These are phyloP conservation scores for Chlamydomonas schloesseri DNA, from an alignment of 139 green algal species.

Conservation along the genomic window DNA sequence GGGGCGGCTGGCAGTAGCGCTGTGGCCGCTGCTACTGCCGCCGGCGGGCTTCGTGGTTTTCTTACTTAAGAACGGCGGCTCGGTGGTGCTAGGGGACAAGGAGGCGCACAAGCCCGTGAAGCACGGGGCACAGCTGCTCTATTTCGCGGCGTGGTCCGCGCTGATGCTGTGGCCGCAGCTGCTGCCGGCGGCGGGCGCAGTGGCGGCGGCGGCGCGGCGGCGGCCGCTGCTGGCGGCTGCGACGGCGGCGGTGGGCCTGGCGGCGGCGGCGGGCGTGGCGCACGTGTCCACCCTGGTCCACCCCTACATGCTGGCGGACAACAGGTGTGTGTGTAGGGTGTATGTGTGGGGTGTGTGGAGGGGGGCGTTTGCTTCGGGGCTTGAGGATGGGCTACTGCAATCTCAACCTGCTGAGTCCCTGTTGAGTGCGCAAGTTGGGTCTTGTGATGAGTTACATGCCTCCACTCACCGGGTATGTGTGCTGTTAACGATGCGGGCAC, in stretches of 20 bases:
- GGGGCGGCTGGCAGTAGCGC: slow-evolving; percentile 39
- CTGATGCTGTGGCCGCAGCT: slow-evolving; percentile 61
- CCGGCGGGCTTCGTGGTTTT: slow-evolving; percentile 80
- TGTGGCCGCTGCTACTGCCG: slow-evolving; percentile 68
- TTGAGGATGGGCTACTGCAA: too few species aligned
- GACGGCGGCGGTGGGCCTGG: neutral
- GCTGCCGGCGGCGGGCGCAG: neutral
- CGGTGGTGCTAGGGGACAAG: slow-evolving; percentile 87
- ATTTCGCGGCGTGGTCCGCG: slow-evolving; percentile 78
- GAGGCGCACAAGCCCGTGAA: slow-evolving; percentile 74
- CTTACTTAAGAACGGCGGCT: slow-evolving; percentile 83
- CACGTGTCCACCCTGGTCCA: slow-evolving; percentile 77
- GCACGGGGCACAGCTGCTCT: slow-evolving; percentile 87
- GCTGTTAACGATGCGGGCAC: too few species aligned
- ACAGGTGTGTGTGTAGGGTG: too few species aligned
- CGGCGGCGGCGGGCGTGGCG: slow-evolving; percentile 11
- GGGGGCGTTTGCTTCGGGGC: too few species aligned
- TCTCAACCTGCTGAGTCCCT: too few species aligned
- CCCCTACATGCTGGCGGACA: slow-evolving; percentile 95
- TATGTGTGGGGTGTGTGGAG: too few species aligned
- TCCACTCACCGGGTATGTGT: too few species aligned
- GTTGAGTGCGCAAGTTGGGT: too few species aligned
- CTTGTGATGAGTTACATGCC: too few species aligned
- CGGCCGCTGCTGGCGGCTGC: neutral
- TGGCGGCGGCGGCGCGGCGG: neutral